Conservation (phyloP, 306 rosid genomes). For the Urtica urens region DNA sequence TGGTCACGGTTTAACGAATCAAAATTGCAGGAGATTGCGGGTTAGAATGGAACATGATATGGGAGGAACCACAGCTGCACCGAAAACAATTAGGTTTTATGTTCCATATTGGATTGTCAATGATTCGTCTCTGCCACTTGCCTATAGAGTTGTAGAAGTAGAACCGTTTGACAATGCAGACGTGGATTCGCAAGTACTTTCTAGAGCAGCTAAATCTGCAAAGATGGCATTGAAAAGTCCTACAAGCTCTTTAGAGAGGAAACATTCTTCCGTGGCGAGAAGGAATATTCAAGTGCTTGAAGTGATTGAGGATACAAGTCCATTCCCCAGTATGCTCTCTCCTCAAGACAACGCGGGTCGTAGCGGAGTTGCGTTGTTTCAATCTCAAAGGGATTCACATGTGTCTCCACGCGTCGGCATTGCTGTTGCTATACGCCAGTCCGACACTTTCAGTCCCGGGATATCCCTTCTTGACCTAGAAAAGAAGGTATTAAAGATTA, state of each 20-base stretch:
- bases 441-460: conserved; percentile 73
- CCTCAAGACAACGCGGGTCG: conserved; percentile 72
- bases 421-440: conserved; percentile 54
- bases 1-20: background rate
- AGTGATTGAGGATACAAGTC: conserved; percentile 72
- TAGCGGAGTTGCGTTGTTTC: conserved; percentile 50
- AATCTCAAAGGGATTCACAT: conserved; percentile 65
- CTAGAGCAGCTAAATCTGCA: conserved; percentile 75
- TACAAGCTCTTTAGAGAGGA: conserved; percentile 59
- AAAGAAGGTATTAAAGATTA: conserved; percentile 60
- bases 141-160: conserved; percentile 84
- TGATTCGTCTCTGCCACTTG: conserved; percentile 62
- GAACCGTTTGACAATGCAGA: conserved; percentile 69
- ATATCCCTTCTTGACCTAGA: conserved; percentile 80
- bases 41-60: conserved; percentile 83
- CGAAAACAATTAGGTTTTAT: conserved; percentile 73
- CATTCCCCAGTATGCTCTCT: conserved; percentile 88
- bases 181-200: conserved; percentile 40
- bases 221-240: conserved; percentile 61
- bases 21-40: conserved; percentile 67
- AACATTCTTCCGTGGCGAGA: conserved; percentile 43
- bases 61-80: conserved; percentile 87
- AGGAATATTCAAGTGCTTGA: conserved; percentile 71
- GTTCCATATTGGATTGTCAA: conserved; percentile 94
- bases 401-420: conserved; percentile 79